These are phyloP conservation scores for Helotiales sp. DNA, from an alignment of 2,329 filamentous ascomycete genomes.

Conservation along the genomic window DNA sequence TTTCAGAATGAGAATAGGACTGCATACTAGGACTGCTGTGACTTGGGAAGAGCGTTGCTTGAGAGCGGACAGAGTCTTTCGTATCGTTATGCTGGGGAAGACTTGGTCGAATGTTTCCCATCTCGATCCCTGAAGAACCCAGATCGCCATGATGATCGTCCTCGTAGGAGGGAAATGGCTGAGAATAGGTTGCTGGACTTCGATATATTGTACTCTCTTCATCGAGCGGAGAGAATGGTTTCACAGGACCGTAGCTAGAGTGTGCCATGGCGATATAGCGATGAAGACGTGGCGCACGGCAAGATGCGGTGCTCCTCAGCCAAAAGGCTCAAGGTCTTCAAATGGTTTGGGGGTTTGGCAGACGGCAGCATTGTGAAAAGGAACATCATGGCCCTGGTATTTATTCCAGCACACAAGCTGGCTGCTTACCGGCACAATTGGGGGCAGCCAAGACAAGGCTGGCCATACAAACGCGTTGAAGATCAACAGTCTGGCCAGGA, in stretches of 20 bases:
- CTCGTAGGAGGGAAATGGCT: conserved; percentile 13
- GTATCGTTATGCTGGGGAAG: conserved; percentile 7
- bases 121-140: conserved; percentile 19
- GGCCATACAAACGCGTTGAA: conserved; percentile 7
- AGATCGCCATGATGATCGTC: conserved; percentile 18
- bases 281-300: conserved; percentile 1
- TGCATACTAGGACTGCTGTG: not conserved
- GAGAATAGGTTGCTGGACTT: conserved; percentile 16
- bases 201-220: conserved; percentile 9
- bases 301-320: not conserved
- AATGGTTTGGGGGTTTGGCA: not conserved
- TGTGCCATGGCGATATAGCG: conserved; percentile 6
- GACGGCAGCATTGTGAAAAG: not conserved
- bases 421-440: not conserved
- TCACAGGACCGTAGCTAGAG: conserved; percentile 15
- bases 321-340: not conserved
- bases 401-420: not conserved
- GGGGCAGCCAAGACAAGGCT: conserved; percentile 16
- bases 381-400: conserved; percentile 1
- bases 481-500: not conserved
- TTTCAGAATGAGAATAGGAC: too few relatives aligned
- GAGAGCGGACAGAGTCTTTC: conserved; percentile 12
- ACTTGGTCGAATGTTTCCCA: conserved; percentile 9
- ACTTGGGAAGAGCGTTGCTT: conserved; percentile 13
- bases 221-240: conserved; percentile 17